Percentiles rank a stretch among this genome's conserved stretches.
These are phyloP conservation scores for Tephrocybe sp. DNA, from an alignment of 768 basidiomycete genomes.

Conservation along the genomic window DNA sequence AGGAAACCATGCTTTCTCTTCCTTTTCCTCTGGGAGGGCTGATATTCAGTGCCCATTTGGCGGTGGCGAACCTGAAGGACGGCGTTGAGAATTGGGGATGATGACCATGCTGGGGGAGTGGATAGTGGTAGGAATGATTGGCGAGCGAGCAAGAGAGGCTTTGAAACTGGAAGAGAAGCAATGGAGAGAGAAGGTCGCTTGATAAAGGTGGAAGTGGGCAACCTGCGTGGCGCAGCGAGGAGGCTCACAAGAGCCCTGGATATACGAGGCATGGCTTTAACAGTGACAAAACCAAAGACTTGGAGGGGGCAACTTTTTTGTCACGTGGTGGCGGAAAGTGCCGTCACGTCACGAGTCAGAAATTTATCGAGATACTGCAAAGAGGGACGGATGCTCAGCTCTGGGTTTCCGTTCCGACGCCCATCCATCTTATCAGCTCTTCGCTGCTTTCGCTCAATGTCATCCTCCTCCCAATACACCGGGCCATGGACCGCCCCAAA, in stretches of 20 bases:
- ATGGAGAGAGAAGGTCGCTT: constrained; percentile 15
- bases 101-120: constrained; percentile 17
- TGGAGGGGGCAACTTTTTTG: background rate
- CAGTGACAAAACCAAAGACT: too few species aligned
- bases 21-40: constrained; percentile 91
- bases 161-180: constrained; percentile 10
- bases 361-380: constrained; percentile 11
- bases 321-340: constrained; percentile 20
- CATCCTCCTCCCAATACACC: constrained; percentile 30
- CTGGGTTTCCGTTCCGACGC: constrained; percentile 21
- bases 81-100: constrained; percentile 36
- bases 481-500: constrained; percentile 75
- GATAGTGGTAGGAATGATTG: constrained; percentile 22
- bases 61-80: constrained; percentile 58
- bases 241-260: constrained; percentile 33
- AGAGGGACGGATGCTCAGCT: constrained; percentile 19
- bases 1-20: constrained; percentile 95
- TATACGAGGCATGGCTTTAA: constrained; percentile 45
- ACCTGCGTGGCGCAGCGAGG: constrained; percentile 31
- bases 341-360: constrained; percentile 18
- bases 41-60: constrained; percentile 86
- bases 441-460: constrained; percentile 29
- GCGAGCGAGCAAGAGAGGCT: constrained; percentile 21
- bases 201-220: constrained; percentile 19
- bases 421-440: constrained; percentile 22